Evolutionary conservation across 2,329 filamentous ascomycete genomes (phyloP).

Genomic region (Cladorrhinum sp.): DNA sequence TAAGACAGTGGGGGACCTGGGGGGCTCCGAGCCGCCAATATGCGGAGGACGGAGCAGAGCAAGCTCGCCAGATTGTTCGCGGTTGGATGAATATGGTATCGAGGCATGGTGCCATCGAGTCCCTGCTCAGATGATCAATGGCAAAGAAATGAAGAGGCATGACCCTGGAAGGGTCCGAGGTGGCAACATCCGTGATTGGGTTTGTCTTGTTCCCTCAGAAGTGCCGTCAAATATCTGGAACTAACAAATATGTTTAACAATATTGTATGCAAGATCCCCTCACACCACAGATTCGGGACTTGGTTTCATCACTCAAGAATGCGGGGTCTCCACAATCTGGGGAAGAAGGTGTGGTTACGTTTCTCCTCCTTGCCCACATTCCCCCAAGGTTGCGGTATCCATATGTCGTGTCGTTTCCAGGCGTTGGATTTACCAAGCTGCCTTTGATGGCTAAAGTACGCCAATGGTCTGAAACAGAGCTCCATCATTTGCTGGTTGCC

Average conservation of each 20-base stretch:
- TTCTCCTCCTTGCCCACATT: not conserved
- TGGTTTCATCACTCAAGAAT: constrained; percentile 1
- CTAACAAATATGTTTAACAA: not conserved
- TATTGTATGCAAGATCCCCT: constrained; percentile 13
- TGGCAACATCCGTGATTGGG: constrained; percentile 1
- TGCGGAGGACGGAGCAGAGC: constrained; percentile 11
- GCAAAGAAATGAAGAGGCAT: not conserved
- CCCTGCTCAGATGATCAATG: constrained; percentile 18
- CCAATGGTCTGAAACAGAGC: constrained; percentile 23
- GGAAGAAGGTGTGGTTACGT: not conserved
- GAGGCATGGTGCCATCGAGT: constrained; percentile 7
- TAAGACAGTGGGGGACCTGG: not conserved
- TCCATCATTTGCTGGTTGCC: constrained; percentile 10
- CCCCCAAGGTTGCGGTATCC: not conserved
- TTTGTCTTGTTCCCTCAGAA: not conserved
- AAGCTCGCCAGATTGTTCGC: constrained; percentile 2
- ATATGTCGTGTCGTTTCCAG: not conserved
- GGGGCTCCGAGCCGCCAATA: constrained; percentile 11
- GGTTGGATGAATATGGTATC: constrained; percentile 7
- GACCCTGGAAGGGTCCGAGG: constrained; percentile 7
- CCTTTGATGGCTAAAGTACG: constrained; percentile 28
- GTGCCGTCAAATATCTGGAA: constrained; percentile 1
- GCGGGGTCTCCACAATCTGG: constrained; percentile 10
- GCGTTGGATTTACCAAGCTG: constrained; percentile 20
- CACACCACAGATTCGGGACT: constrained; percentile 12